Conservation (phyloP, 2,329 filamentous ascomycete species). For the Triangularia verruculosa region DNA sequence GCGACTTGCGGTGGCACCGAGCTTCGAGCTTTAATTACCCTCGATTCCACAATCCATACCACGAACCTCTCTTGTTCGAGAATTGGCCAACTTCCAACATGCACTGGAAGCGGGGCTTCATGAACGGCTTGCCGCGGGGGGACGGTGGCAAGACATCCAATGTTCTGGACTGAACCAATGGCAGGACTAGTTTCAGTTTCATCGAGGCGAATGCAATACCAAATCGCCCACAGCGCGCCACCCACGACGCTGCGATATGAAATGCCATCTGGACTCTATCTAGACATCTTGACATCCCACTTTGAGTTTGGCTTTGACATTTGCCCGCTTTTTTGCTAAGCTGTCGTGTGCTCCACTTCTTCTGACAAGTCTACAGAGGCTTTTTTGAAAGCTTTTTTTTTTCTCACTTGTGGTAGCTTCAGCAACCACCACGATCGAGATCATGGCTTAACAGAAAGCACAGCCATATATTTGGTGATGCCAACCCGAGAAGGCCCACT, state of each 20-base stretch:
- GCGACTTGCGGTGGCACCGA: neutral
- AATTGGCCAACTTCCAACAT: slow-evolving; percentile 1
- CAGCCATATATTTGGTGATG: neutral
- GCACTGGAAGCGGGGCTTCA: slow-evolving; percentile 1
- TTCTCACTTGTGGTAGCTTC: neutral
- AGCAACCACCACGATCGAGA: neutral
- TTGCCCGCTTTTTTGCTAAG: neutral
- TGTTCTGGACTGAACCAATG: slow-evolving; percentile 1
- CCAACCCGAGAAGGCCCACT: neutral
- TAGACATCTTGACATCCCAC: neutral
- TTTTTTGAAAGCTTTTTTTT: neutral
- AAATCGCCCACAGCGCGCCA: neutral
- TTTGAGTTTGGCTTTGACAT: neutral
- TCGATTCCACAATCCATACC: neutral
- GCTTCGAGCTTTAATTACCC: neutral
- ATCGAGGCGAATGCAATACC: slow-evolving; percentile 8
- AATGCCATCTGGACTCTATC: neutral
- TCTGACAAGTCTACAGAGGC: neutral
- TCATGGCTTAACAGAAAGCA: neutral
- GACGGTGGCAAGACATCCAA: slow-evolving; percentile 5
- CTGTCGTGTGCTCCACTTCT: neutral
- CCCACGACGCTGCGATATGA: neutral
- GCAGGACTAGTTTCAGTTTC: neutral
- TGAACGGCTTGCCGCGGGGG: slow-evolving; percentile 4
- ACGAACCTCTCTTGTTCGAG: slow-evolving; percentile 7